Conservation (phyloP, 306 rosid species). For the Abrus pulchellus region DNA sequence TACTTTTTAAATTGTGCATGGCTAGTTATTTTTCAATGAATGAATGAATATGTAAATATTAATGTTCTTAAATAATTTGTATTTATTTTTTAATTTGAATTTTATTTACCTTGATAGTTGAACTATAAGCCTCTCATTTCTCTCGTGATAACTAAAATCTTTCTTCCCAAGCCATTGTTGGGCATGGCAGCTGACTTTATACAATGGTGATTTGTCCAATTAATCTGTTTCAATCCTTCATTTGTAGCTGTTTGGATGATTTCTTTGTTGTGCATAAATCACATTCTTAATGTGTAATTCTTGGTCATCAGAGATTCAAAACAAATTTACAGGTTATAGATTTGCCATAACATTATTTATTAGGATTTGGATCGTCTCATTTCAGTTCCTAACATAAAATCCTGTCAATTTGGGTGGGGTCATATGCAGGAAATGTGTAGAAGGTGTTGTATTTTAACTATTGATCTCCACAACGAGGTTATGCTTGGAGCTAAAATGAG, state of each 20-base stretch:
- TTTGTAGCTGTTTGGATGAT: constrained; percentile 12
- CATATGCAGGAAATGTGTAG: constrained; percentile 18
- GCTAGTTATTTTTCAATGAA: constrained; percentile 10
- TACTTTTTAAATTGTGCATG: constrained; percentile 1
- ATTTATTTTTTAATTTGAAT: constrained; percentile 21
- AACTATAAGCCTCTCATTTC: constrained; percentile 15
- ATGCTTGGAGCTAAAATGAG: constrained; percentile 32
- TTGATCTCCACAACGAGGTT: constrained; percentile 16
- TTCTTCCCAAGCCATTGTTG: constrained; percentile 27
- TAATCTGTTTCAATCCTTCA: constrained; percentile 31
- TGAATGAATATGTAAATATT: constrained; percentile 1
- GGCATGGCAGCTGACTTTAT: constrained; percentile 16
- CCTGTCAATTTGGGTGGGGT: background rate
- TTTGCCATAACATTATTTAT: constrained; percentile 12
- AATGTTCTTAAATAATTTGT: background rate
- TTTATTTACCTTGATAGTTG: constrained; percentile 9
- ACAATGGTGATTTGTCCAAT: constrained; percentile 13
- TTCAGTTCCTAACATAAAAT: constrained; percentile 3
- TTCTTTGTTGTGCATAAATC: constrained; percentile 23
- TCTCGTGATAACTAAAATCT: constrained; percentile 12
- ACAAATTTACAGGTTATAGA: constrained; percentile 15
- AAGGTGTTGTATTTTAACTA: background rate
- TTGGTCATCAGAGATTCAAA: constrained; percentile 17
- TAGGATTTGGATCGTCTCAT: constrained; percentile 12
- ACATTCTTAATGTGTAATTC: background rate